Evolutionary conservation across 23 red algal species (phyloP).

Genomic region (Gracilaria caudata): DNA sequence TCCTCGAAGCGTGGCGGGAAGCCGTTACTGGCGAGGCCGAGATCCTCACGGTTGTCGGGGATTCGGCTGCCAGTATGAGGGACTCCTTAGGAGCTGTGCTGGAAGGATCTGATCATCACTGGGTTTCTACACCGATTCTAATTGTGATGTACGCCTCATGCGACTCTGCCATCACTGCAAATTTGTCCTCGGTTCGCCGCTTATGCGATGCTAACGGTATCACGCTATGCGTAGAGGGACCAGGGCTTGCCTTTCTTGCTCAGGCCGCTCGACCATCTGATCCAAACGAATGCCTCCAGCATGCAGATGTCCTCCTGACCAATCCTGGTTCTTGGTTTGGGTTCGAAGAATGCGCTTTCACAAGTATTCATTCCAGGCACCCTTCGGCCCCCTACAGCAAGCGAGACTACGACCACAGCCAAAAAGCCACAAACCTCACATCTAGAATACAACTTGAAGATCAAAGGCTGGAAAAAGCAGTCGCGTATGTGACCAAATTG

Average conservation of each 20-base stretch:
- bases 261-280: conserved; percentile 39
- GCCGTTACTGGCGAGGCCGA: conserved; percentile 12
- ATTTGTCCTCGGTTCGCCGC: conserved; percentile 18
- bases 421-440: neutral
- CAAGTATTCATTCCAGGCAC: conserved; percentile 14
- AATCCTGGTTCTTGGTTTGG: conserved; percentile 56
- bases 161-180: conserved; percentile 32
- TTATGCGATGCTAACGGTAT: conserved; percentile 17
- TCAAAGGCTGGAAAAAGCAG: conserved; percentile 11
- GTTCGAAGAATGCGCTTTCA: conserved; percentile 45
- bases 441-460: neutral
- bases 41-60: conserved; percentile 7
- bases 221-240: conserved; percentile 40
- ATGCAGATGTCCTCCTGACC: conserved; percentile 33
- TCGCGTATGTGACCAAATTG: conserved; percentile 10
- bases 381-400: neutral
- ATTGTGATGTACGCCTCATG: conserved; percentile 19
- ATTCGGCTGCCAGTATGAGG: neutral
- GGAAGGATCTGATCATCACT: neutral
- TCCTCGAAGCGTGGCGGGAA: neutral
- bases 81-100: conserved; percentile 15
- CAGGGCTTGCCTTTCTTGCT: conserved; percentile 44
- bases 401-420: neutral
- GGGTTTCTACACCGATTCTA: neutral
- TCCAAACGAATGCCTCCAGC: conserved; percentile 24